Conservation (phyloP, 345 rosid genomes). For the Populus davidiana region DNA sequence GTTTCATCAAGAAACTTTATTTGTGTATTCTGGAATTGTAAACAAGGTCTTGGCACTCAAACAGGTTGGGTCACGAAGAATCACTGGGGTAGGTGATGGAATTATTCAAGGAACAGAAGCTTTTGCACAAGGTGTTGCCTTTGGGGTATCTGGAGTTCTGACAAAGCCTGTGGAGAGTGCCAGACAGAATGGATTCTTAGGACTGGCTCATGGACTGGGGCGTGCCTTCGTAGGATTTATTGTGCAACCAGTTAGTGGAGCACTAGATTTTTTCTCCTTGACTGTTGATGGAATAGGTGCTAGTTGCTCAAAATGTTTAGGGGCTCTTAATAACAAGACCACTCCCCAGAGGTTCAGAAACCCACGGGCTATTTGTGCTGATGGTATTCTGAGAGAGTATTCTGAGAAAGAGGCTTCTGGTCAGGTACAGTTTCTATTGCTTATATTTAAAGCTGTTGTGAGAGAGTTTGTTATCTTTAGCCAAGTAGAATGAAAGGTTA, state of each 20-base stretch:
- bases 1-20: background rate
- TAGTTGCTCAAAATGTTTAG: slow-evolving; percentile 88
- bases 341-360: slow-evolving; percentile 72
- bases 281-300: slow-evolving; percentile 95
- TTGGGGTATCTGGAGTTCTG: slow-evolving; percentile 96
- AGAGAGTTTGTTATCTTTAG: background rate
- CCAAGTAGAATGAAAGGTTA: background rate
- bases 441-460: background rate
- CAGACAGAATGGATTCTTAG: slow-evolving; percentile 74
- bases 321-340: slow-evolving; percentile 60
- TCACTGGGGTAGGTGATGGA: slow-evolving; percentile 96
- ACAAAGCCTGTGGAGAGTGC: slow-evolving; percentile 95
- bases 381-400: slow-evolving; percentile 77
- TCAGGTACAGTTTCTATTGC: slow-evolving; percentile 49
- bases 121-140: slow-evolving; percentile 95
- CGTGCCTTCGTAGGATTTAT: slow-evolving; percentile 78
- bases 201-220: slow-evolving; percentile 96
- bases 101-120: slow-evolving; percentile 96
- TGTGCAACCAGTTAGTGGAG: slow-evolving; percentile 95
- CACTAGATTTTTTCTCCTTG: slow-evolving; percentile 89
- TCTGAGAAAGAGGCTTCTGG: slow-evolving; percentile 88
- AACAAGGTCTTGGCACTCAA: slow-evolving; percentile 23
- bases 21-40: slow-evolving; percentile 7
- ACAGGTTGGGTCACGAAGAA: slow-evolving; percentile 88
- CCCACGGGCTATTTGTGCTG: slow-evolving; percentile 80